These are phyloP conservation scores for Botrytis sinoallii DNA, from an alignment of 2,329 filamentous ascomycete genomes.

Conservation along the genomic window DNA sequence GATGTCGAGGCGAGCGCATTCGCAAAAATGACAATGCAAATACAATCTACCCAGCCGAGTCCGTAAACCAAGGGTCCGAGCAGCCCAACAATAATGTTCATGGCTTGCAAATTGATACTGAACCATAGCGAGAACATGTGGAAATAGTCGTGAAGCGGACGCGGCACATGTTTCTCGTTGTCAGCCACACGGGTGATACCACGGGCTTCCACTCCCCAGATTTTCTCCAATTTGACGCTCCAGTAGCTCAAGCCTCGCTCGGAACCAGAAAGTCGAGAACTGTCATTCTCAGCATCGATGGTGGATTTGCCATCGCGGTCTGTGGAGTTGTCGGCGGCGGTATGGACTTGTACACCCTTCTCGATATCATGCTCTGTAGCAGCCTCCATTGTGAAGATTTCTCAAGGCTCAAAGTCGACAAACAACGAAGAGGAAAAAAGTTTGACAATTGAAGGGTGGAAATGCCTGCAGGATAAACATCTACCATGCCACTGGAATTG, in stretches of 20 bases:
- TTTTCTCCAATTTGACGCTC: conserved; percentile 18
- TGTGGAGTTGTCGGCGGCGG: not conserved
- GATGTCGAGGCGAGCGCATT: conserved; percentile 50
- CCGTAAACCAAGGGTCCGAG: conserved; percentile 56
- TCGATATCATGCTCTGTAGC: conserved; percentile 21
- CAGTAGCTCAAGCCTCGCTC: conserved; percentile 11
- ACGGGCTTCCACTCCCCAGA: conserved; percentile 46
- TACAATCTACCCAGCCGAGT: conserved; percentile 54
- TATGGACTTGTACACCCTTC: conserved; percentile 17
- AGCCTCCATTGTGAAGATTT: conserved; percentile 14
- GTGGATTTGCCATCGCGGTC: conserved; percentile 14
- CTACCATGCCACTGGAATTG: not conserved
- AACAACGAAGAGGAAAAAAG: not conserved
- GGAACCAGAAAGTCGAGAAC: not conserved
- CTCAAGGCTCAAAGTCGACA: not conserved
- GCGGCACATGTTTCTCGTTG: conserved; percentile 50
- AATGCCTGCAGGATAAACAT: not conserved
- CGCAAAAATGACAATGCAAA: conserved; percentile 54
- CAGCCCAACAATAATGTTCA: conserved; percentile 61
- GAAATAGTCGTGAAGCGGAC: conserved; percentile 38
- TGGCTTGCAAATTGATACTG: conserved; percentile 57
- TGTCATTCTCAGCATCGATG: not conserved
- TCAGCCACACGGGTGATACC: conserved; percentile 56
- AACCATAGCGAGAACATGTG: conserved; percentile 59
- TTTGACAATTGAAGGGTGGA: not conserved